Percentiles rank a stretch among this genome's conserved stretches.
phyloP scores from a whole-genome alignment of 176 grass and related monocot genomes.

The Alopecurus myosuroides region DNA sequence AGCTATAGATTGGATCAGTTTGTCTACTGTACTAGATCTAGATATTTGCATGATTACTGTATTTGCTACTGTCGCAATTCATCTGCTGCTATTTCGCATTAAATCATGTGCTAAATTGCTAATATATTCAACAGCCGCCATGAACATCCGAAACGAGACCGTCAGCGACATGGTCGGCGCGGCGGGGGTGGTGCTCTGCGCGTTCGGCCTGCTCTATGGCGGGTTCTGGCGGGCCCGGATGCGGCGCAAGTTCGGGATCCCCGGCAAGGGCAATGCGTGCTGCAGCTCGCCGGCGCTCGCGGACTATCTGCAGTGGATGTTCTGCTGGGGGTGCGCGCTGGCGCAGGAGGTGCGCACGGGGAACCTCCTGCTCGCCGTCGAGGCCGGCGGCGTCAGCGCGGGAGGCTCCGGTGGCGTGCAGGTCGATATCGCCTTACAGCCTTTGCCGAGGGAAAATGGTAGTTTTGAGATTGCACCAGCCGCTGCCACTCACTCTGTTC shows the following conservation, averaged over 20 bases:
- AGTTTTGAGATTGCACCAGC: not conserved
- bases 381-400: not conserved
- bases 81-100: too few species aligned
- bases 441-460: constrained; percentile 23
- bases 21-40: too few species aligned
- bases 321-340: constrained; percentile 57
- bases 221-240: constrained; percentile 65
- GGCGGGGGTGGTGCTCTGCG: constrained; percentile 46
- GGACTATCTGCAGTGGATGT: constrained; percentile 34
- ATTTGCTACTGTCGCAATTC: too few species aligned
- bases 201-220: constrained; percentile 58
- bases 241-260: constrained; percentile 47
- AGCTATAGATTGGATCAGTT: too few species aligned
- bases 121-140: too few species aligned
- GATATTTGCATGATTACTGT: too few species aligned
- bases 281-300: constrained; percentile 1
- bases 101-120: too few species aligned
- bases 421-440: not conserved
- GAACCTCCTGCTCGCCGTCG: constrained; percentile 43
- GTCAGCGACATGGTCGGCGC: constrained; percentile 30
- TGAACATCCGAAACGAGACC: constrained; percentile 47
- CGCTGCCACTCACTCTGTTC: not conserved
- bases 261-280: not conserved
- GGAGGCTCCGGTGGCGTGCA: not conserved
- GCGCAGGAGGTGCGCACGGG: constrained; percentile 69